Base-by-base conservation (phyloP, 805 yeast species). In the Candida nonsorbophila region DNA sequence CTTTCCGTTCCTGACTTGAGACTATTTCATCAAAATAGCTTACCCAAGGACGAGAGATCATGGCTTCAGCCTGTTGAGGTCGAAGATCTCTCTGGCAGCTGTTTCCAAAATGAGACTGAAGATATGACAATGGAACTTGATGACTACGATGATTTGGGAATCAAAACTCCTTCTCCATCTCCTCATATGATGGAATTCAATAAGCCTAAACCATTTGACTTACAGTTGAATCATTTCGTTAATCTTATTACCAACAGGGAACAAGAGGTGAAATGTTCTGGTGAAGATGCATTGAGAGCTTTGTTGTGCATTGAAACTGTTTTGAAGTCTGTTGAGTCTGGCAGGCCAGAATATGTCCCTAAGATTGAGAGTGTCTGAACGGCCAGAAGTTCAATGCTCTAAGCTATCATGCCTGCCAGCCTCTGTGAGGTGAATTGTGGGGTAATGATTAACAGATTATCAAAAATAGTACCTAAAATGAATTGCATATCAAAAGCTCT, bases 241-340 rank as follows among this genome's bases (percentile, higher is more conserved):
- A 57, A 58, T 28, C 44, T 62, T 14, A 51, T 62, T 4, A 40
- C 42, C 10, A 62, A 58, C 5, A 36, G 37, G 3, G 41, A 49
- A 16, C 9, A 8, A 8, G 22, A 11, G 4, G 49, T 55, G 10
- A 48, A 44, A 18, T 62, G 68, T 38, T 45, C 49, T 7, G 58
- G 58, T n/a, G 56, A 48, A 18, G 68, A 62, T 40, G 68, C 65
- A 2, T 50, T 60, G 30, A 45, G 53, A 9, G 59, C 66, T 3
- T 41, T 59, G 15, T 44, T 60, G n/a, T 58, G 65, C 32, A 54
- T 61, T 20, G 59, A 60, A 21, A 66, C 67, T 1, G 65, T 62
- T 0, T 22, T 52, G 18, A 44, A 44, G 28, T 53, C 62, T 7
- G 46, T 60, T 12, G 49, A 51, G 16, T 44, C 59, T 9, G 67